phyloP scores from a whole-genome alignment of 2,329 filamentous ascomycete genomes.

The Tympanopsis confertula region DNA sequence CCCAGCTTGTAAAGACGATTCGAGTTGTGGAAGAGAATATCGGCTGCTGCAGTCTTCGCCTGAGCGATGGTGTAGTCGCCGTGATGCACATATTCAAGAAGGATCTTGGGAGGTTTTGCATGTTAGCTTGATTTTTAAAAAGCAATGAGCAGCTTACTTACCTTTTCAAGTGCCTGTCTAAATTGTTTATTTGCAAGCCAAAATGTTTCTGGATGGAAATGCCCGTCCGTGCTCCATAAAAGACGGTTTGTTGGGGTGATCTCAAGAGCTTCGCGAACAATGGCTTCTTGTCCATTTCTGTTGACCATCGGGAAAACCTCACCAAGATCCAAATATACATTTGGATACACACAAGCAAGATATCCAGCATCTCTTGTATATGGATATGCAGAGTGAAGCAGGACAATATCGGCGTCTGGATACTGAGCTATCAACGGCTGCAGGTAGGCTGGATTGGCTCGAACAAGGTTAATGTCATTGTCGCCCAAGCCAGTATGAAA shows the following conservation, averaged over 20 bases:
- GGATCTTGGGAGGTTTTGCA: conserved; percentile 21
- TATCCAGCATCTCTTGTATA: conserved; percentile 51
- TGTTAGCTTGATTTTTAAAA: not conserved
- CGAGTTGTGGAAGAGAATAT: conserved; percentile 50
- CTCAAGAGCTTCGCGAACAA: conserved; percentile 45
- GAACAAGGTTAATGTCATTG: conserved; percentile 39
- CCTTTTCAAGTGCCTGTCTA: conserved; percentile 38
- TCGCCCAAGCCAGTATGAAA: conserved; percentile 53
- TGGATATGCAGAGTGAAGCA: conserved; percentile 50
- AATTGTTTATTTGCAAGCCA: conserved; percentile 16
- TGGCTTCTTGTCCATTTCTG: conserved; percentile 41
- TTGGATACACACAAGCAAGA: conserved; percentile 43
- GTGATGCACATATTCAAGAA: conserved; percentile 37
- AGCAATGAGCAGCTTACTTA: conserved; percentile 10
- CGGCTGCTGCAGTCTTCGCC: conserved; percentile 35
- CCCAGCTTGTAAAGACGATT: conserved; percentile 40
- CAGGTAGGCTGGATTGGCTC: conserved; percentile 42
- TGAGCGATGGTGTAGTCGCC: conserved; percentile 33
- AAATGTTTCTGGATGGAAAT: conserved; percentile 10
- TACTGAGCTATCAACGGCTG: conserved; percentile 44
- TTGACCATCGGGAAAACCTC: conserved; percentile 53
- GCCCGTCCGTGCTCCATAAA: conserved; percentile 12
- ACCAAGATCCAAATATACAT: conserved; percentile 49
- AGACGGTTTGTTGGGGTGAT: conserved; percentile 9
- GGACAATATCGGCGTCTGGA: conserved; percentile 39